Base-by-base conservation (phyloP, 2,329 filamentous ascomycete genomes). In the Chaetoscypha palmicola region DNA sequence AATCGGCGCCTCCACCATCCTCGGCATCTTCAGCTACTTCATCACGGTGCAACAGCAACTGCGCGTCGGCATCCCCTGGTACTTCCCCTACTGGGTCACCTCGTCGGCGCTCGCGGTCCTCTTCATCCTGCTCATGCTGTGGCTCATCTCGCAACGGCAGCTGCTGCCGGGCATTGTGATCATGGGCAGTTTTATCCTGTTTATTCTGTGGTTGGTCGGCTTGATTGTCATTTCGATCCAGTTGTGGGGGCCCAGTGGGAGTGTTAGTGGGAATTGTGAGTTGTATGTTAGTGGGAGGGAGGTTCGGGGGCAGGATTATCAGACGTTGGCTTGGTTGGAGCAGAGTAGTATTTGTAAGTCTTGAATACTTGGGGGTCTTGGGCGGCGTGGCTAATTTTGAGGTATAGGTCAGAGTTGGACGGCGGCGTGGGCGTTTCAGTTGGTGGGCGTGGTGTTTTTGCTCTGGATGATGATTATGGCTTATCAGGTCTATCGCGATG, bases 401-500 rank as follows among this genome's bases (percentile, higher is more conserved):
- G n/a, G n/a, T 5, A 24, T 39, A 77, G 74, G 74, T 60, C 75
- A 79, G 62, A 71, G 71, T 33, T 83, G 80, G 80, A 73, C 79
- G 54, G 71, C 80, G 1, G 75, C 76, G 1, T 84, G 82, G 62
- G 72, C 77, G 1, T 79, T 83, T 59, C 71, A 71, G 14, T 61
- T 84, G 19, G 72, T 79, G 2, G 79, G 79, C 0, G 66, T 63
- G 14, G 64, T 81, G 1, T 82, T 82, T 51, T 60, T 81, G 46
- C 58, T 83, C n/a, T 83, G 79, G 79, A 76, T 82, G 56, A 81
- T 82, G 69, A 66, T 81, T 49, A 81, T 83, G 73, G 74, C 77
- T 9, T 77, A 79, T 53, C 77, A 80, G 50, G 79, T 83, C 8
- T 83, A 62, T 41, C 49, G 54, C 24, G 55, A 58, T 21, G 53